Evolutionary conservation across 352 stramenopile genomes (phyloP), one percentile per base, ranked within the genome.

Genomic region (Thalassiosira hispida): DNA sequence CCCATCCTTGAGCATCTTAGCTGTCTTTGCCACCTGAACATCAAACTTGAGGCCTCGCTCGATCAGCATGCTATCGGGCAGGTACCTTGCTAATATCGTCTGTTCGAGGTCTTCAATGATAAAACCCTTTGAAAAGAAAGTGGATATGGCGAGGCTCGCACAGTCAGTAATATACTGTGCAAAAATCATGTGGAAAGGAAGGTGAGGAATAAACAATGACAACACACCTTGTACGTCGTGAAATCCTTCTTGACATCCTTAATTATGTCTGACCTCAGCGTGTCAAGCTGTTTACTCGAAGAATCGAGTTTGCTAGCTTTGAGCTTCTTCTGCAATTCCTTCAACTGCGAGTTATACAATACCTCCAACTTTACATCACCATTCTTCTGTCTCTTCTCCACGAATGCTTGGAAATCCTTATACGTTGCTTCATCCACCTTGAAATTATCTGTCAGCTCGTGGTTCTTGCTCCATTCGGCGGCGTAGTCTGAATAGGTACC

Each of bases 61-160:
- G 56, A 94, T 83, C 3, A 93, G 61, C 85, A 92, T 92, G 44
- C 79, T 88, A 68, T 92, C 85, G 29, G 56, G 89, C 16, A 94
- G 51, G 61, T 93, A 95, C 57, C 90, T 73, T 27, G 87, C 70
- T 11, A 93, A 56, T 57, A 95, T 93, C 62, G 76, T 84, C 49
- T 88, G 82, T 12, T 87, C 77, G 18, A 94, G 77, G 73, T 94
- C 87, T 85, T 94, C 88, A 55, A 90, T 91, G 65, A 95, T 90
- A 69, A 93, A 86, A 25, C 71, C 63, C 27, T 66, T 33, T 33
- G 2, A 23, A 5, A 52, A 16, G 33, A 33, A 42, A 40, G 20
- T 35, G n/a, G 1, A 35, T 18, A 9, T 33, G 23, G 1, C 20
- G 53, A 55, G 35, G 16, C 18, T 18, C 27, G 47, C 44, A 46